phyloP scores from a whole-genome alignment of 441 rosid species.

The Theobroma grandiflorum region DNA sequence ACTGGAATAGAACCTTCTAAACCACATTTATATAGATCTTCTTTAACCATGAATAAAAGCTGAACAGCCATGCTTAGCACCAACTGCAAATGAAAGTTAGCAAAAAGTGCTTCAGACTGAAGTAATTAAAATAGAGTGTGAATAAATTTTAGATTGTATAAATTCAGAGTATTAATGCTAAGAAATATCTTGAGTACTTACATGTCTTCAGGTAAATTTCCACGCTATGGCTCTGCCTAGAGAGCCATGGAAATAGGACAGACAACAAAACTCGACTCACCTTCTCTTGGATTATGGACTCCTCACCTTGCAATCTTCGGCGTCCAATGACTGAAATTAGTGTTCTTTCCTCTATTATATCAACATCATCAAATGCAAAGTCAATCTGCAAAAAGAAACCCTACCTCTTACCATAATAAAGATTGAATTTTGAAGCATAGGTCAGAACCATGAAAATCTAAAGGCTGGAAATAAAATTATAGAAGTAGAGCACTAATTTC shows the following conservation, averaged over 20 bases:
- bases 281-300: conserved; percentile 75
- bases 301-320: conserved; percentile 51
- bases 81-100: conserved; percentile 50
- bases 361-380: conserved; percentile 88
- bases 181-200: conserved; percentile 7
- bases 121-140: background rate
- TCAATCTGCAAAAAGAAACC: conserved; percentile 62
- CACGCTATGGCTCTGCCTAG: conserved; percentile 18
- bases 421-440: background rate
- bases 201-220: conserved; percentile 20
- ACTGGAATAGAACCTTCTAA: conserved; percentile 84
- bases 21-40: conserved; percentile 55
- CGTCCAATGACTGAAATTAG: conserved; percentile 73
- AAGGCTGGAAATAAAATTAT: background rate
- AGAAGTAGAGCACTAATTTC: background rate
- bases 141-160: conserved; percentile 1
- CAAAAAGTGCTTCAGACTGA: background rate
- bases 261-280: conserved; percentile 35
- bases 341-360: conserved; percentile 74
- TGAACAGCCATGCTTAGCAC: conserved; percentile 69
- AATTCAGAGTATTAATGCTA: background rate
- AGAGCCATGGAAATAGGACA: conserved; percentile 17
- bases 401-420: background rate
- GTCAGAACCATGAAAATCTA: conserved; percentile 23
- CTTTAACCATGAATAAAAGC: conserved; percentile 61